Evolutionary conservation across 2,329 filamentous ascomycete genomes (phyloP), one percentile per base, ranked within the genome.

Genomic region (Trichoderma polysporum): DNA sequence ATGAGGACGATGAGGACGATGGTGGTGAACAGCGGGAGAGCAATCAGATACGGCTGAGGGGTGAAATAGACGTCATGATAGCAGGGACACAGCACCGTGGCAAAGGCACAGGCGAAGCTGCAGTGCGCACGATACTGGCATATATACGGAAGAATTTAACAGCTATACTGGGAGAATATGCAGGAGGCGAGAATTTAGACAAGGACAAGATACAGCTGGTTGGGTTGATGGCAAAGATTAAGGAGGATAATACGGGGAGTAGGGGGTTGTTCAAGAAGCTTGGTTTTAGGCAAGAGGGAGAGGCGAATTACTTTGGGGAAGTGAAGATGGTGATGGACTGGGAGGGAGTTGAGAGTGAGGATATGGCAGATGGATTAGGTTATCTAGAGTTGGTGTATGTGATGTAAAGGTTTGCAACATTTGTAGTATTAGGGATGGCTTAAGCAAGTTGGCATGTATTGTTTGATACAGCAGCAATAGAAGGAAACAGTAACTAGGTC

Each of bases 1-100:
- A 82, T 1, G 78, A 77, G 0, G 74, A 75, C 0, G 74, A 74
- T 13, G 71, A 69, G 5, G 68, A 68, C 67, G 62, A 50, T 29
- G 71, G 83, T 10, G n/a, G 9, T 8, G 35, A 13, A 3, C 25
- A 17, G 19, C 29, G 10, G 4, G 37, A 56, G 19, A 25, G 19
- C 27, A 47, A 19, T 12, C 27, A 47, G 0, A 59, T 22, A 2
- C 68, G 72, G 12, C 77, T 79, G 68, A 77, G 90, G 3, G 93
- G 91, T 27, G 93, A 97, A 74, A 79, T 97, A 7, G 92, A 97
- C 77, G 86, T 97, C 70, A 97, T 97, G 93, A 89, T 97, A 69
- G 93, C 93, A 0, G 79, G 81, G 1, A 79, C 79, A 4, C 74
- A 76, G 0, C 79, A 87, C 33, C 87, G 89, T 27, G 82, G 90